These are phyloP conservation scores for Plenodomus lindquistii DNA, from an alignment of 2,329 filamentous ascomycete genomes.

Conservation along the genomic window DNA sequence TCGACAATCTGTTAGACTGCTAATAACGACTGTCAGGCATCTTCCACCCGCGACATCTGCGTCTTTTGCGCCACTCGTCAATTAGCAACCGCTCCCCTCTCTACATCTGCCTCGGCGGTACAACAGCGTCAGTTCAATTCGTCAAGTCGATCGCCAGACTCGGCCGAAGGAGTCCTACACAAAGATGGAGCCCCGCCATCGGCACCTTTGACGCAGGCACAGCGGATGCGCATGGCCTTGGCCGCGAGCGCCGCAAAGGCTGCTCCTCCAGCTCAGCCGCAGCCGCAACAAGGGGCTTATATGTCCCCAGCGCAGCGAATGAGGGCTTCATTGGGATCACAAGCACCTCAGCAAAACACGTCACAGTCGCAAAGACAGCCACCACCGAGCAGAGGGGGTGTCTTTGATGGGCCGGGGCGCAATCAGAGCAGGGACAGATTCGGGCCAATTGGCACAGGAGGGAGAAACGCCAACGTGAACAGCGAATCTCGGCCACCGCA, in stretches of 20 bases:
- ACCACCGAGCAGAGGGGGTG: slow-evolving; percentile 15
- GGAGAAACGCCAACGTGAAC: slow-evolving; percentile 1
- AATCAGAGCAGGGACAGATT: slow-evolving; percentile 24
- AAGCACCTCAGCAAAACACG: slow-evolving; percentile 10
- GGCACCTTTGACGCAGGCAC: slow-evolving; percentile 30
- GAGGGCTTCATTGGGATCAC: slow-evolving; percentile 12
- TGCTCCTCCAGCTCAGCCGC: slow-evolving; percentile 15
- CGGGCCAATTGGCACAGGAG: slow-evolving; percentile 10
- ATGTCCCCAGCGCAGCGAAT: slow-evolving; percentile 22
- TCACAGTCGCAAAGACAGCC: slow-evolving; percentile 15
- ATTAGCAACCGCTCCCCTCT: slow-evolving; percentile 21
- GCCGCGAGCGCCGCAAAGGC: slow-evolving; percentile 18
- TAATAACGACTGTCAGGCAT: slow-evolving; percentile 26
- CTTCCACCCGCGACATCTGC: slow-evolving; percentile 43
- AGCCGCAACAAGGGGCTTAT: slow-evolving; percentile 9
- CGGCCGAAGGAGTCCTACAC: slow-evolving; percentile 34
- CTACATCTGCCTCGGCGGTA: slow-evolving; percentile 14
- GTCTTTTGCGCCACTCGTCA: slow-evolving; percentile 46
- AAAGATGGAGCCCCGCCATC: slow-evolving; percentile 23
- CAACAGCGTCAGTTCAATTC: slow-evolving; percentile 40
- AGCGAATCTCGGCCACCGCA: slow-evolving; percentile 9
- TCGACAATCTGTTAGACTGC: not conserved
- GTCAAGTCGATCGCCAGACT: slow-evolving; percentile 35
- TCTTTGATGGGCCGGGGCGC: slow-evolving; percentile 20
- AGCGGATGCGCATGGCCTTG: slow-evolving; percentile 32